Evolutionary conservation across 2,329 filamentous ascomycete genomes (phyloP).

Genomic region (Aureobasidium pullulans): DNA sequence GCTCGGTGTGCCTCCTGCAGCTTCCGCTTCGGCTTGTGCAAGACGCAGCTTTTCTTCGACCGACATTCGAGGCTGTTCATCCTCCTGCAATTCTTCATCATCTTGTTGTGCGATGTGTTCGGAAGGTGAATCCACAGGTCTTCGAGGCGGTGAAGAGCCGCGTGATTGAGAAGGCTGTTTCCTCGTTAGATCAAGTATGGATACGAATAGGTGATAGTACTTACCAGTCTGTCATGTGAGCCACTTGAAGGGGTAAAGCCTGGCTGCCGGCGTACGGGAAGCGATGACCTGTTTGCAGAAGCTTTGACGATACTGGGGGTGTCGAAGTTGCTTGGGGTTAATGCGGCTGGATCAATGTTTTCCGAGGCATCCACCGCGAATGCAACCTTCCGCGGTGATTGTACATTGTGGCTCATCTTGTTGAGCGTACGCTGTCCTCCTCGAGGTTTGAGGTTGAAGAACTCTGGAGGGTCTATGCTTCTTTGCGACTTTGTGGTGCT

Average conservation of each 20-base stretch:
- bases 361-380: slow-evolving; percentile 26
- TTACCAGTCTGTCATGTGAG: slow-evolving; percentile 15
- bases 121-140: slow-evolving; percentile 20
- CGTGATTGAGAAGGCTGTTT: slow-evolving; percentile 15
- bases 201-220: slow-evolving; percentile 10
- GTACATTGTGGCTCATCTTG: slow-evolving; percentile 10
- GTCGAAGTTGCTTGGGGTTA: slow-evolving; percentile 19
- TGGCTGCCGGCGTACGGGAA: not conserved
- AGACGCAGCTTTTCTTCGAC: slow-evolving; percentile 41
- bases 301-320: slow-evolving; percentile 21
- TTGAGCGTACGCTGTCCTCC: slow-evolving; percentile 22
- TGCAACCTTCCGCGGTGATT: slow-evolving; percentile 16
- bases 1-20: slow-evolving; percentile 27
- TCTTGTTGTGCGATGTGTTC: slow-evolving; percentile 22
- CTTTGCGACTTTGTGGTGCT: slow-evolving; percentile 20
- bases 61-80: slow-evolving; percentile 25
- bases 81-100: slow-evolving; percentile 19
- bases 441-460: slow-evolving; percentile 28
- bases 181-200: slow-evolving; percentile 20
- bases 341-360: not conserved
- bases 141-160: slow-evolving; percentile 19
- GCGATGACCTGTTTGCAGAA: not conserved
- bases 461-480: slow-evolving; percentile 27
- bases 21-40: slow-evolving; percentile 38
- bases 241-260: not conserved